Evolutionary conservation across 2,329 filamentous ascomycete genomes (phyloP), one percentile per base, ranked within the genome.

Genomic region (Cordyceps javanica): DNA sequence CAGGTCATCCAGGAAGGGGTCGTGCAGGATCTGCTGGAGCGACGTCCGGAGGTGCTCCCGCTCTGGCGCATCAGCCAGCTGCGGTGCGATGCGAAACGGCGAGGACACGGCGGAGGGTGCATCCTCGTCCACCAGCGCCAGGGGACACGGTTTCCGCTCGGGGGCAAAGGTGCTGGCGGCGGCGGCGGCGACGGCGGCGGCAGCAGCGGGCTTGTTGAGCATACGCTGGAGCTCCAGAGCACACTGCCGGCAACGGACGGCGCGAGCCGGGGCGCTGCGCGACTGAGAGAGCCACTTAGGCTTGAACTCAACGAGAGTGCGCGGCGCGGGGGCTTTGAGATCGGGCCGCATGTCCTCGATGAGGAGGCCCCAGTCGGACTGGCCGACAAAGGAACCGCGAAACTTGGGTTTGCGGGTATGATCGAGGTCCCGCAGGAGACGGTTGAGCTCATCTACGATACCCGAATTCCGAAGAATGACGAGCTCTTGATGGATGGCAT

Each of bases 261-360:
- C 82, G 28, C 73, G 71, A 0, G 67, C 26, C 1, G 89, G 90
- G 0, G 89, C 89, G 38, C 82, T 85, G 4, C 86, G 88, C 2
- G 89, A 92, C 68, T 91, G 89, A 9, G 79, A 74, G 26, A 94
- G 80, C 90, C 90, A 94, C 72, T 94, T 94, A 14, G 90, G 89
- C 69, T 94, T 94, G 72, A 93, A 88, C 68, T 93, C 88, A 57
- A 89, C 74, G 32, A 88, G 68, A 28, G 69, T 57, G 58, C 63
- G 70, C 69, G 69, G 54, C 26, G 9, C 21, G 16, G 34, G 57
- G 10, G 14, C 32, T 28, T 34, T 55, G 21, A 23, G 42, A 9
- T 55, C 54, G 32, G 71, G 68, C 25, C 69, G 65, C 88, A 93
- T 92, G 66, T 92, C 88, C 60, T 87, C 86, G 50, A 93, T 80